Conservation (phyloP, 495 filamentous ascomycete species). For the Astrothelium subdiscretum region DNA sequence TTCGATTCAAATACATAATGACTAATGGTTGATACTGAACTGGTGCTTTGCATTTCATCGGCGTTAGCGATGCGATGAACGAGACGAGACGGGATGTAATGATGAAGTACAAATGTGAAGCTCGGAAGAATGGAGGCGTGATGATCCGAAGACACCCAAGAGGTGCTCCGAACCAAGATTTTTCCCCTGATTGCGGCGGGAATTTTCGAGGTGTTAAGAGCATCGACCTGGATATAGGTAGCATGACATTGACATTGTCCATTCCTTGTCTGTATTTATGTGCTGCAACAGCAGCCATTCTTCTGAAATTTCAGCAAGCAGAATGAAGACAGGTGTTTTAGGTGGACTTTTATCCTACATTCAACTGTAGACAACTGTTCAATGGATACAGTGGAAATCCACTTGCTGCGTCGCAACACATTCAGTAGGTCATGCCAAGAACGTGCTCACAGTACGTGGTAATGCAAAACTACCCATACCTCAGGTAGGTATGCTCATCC, state of each 20-base stretch:
- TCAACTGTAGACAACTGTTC: too few species aligned
- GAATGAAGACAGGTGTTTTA: neutral
- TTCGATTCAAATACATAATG: neutral
- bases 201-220: neutral
- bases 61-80: neutral
- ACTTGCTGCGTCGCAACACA: too few species aligned
- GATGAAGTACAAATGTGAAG: neutral
- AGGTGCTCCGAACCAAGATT: neutral
- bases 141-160: neutral
- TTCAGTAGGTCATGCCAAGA: too few species aligned
- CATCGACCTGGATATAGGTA: neutral
- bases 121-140: neutral
- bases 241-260: neutral
- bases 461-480: too few species aligned
- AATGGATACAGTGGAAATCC: too few species aligned
- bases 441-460: too few species aligned
- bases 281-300: neutral
- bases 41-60: neutral
- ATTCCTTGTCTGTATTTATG: slow-evolving; percentile 1
- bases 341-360: neutral
- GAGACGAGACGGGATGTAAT: neutral
- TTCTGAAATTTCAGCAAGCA: neutral
- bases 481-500: too few species aligned
- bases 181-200: neutral
- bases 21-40: neutral